These are phyloP conservation scores for Acacia concinna DNA, from an alignment of 331 rosid species.

Conservation along the genomic window DNA sequence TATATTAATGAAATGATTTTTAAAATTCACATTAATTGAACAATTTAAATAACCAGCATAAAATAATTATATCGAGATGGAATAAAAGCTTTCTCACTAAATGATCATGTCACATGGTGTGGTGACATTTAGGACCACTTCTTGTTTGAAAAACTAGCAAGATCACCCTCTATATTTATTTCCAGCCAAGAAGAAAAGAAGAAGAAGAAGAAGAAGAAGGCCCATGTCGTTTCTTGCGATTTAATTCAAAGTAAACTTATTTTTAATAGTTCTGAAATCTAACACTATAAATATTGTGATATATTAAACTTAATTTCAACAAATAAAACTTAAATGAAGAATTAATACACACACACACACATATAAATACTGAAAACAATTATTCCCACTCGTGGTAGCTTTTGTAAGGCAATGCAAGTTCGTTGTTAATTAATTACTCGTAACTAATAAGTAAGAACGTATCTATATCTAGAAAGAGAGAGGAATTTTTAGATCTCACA, in stretches of 20 bases:
- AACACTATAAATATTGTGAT: background rate
- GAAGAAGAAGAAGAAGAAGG: background rate
- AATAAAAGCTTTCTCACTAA: background rate
- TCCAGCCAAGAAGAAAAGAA: background rate
- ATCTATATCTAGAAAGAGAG: background rate
- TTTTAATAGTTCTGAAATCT: too few species aligned
- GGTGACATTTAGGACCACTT: background rate
- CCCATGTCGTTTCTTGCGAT: background rate
- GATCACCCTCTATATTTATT: background rate
- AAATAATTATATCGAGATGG: background rate
- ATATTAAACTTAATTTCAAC: background rate
- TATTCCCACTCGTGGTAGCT: background rate
- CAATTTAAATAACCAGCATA: background rate
- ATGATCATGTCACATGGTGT: background rate
- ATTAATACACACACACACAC: background rate
- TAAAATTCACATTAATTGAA: background rate
- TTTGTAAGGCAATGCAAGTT: background rate
- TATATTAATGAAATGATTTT: background rate
- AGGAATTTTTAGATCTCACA: background rate
- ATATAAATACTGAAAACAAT: background rate
- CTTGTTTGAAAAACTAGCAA: conserved; percentile 8
- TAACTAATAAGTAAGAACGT: background rate
- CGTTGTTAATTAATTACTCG: background rate
- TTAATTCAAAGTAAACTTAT: background rate
- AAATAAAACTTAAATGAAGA: background rate